Percentiles rank a stretch among this genome's conserved stretches.
Conservation (phyloP, 1,284 basidiomycete species). For the Ustilago shanxiensis region DNA sequence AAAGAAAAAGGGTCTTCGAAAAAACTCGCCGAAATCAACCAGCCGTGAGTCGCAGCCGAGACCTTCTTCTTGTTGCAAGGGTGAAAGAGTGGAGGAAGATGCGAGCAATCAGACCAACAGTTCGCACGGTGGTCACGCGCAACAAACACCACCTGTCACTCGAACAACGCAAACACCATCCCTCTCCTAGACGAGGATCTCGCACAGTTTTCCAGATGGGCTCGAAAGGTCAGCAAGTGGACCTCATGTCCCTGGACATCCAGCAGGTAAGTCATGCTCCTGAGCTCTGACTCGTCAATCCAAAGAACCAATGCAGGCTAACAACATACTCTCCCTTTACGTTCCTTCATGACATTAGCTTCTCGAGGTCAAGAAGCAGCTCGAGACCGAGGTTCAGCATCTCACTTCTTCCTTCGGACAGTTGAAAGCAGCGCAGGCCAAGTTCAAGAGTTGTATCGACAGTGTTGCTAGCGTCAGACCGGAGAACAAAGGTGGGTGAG, state of each 20-base stretch:
- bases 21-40: constrained; percentile 19
- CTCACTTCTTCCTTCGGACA: constrained; percentile 92
- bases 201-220: constrained; percentile 15
- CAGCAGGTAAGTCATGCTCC: constrained; percentile 46
- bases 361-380: constrained; percentile 65
- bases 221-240: constrained; percentile 58
- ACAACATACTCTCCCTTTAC: not conserved
- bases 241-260: constrained; percentile 56
- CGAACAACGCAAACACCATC: not conserved
- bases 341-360: constrained; percentile 34
- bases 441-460: constrained; percentile 88
- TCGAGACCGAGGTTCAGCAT: constrained; percentile 86
- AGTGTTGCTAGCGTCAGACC: constrained; percentile 84
- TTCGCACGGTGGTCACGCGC: not conserved
- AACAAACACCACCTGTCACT: constrained; percentile 11
- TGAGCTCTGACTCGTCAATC: not conserved
- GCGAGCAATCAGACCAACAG: not conserved
- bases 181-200: not conserved
- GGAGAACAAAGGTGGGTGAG: constrained; percentile 76
- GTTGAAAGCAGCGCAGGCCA: constrained; percentile 90
- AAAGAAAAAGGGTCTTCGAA: constrained; percentile 6
- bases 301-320: not conserved
- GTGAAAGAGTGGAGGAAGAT: not conserved
- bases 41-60: not conserved
- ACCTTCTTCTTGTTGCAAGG: no score